Evolutionary conservation across 2,329 filamentous ascomycete species (phyloP).

Genomic region (Alternaria postmessia): DNA sequence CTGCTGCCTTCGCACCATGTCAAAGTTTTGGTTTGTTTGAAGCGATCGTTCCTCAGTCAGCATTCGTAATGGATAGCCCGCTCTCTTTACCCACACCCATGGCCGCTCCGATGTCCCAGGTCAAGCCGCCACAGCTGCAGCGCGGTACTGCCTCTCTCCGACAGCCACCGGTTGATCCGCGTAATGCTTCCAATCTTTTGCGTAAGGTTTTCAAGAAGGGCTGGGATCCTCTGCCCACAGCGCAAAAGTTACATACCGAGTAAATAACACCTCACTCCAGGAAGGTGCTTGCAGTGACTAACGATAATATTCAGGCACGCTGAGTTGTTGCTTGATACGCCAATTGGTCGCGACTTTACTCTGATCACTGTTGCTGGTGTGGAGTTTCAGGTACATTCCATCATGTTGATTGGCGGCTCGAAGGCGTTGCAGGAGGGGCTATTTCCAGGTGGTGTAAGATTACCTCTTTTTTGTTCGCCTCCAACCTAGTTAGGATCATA

Average conservation of each 20-base stretch:
- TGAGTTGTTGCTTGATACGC: constrained; percentile 7
- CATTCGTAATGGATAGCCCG: not conserved
- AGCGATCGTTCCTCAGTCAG: not conserved
- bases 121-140: constrained; percentile 1
- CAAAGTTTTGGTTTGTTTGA: not conserved
- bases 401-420: constrained; percentile 23
- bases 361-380: constrained; percentile 16
- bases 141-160: constrained; percentile 1
- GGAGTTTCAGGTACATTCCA: constrained; percentile 21
- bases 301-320: not conserved
- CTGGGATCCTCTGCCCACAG: not conserved
- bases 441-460: constrained; percentile 16
- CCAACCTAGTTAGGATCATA: not conserved
- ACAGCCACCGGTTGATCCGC: constrained; percentile 1
- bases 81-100: not conserved
- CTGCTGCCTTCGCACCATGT: not conserved
- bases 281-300: not conserved
- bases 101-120: not conserved
- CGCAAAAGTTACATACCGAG: constrained; percentile 1
- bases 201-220: constrained; percentile 7
- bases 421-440: constrained; percentile 14
- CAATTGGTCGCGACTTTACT: constrained; percentile 21
- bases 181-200: constrained; percentile 11
- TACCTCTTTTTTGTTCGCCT: not conserved
- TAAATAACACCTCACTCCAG: not conserved